A percentile compares a stretch with the other conserved stretches of the same genome.
phyloP scores from a whole-genome alignment of 306 rosid genomes.

The Corylus americana region DNA sequence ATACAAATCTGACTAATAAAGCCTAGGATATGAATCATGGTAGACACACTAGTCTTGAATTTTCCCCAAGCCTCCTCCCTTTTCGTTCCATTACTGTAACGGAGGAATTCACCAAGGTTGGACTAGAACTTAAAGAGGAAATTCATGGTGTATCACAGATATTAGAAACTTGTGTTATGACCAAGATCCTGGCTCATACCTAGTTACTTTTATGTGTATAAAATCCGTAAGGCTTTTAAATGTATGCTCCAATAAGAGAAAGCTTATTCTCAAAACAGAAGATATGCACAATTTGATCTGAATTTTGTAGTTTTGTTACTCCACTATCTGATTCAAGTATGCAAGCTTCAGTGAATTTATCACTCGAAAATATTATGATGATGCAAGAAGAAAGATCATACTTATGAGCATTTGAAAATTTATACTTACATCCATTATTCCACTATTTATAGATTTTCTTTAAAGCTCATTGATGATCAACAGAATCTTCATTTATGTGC shows the following conservation, averaged over 20 bases:
- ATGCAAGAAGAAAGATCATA: background rate
- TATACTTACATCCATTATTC: background rate
- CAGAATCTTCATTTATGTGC: background rate
- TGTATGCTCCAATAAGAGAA: background rate
- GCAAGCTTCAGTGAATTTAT: background rate
- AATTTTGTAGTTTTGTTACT: background rate
- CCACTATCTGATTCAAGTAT: background rate
- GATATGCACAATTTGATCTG: background rate
- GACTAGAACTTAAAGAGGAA: background rate
- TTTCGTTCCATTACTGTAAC: background rate
- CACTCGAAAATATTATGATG: background rate
- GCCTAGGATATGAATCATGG: background rate
- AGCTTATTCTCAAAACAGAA: background rate
- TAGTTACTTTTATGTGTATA: background rate
- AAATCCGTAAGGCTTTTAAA: background rate
- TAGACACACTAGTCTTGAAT: background rate
- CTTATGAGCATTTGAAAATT: background rate
- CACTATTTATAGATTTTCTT: background rate
- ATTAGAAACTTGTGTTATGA: constrained; percentile 9
- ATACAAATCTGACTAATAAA: background rate
- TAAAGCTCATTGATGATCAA: background rate
- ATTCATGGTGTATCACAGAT: background rate
- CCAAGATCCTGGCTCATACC: constrained; percentile 8
- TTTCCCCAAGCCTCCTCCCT: background rate
- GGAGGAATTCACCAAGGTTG: no score